Base-by-base conservation (phyloP, 2,329 filamentous ascomycete genomes). In the Aspergillus fischeri region DNA sequence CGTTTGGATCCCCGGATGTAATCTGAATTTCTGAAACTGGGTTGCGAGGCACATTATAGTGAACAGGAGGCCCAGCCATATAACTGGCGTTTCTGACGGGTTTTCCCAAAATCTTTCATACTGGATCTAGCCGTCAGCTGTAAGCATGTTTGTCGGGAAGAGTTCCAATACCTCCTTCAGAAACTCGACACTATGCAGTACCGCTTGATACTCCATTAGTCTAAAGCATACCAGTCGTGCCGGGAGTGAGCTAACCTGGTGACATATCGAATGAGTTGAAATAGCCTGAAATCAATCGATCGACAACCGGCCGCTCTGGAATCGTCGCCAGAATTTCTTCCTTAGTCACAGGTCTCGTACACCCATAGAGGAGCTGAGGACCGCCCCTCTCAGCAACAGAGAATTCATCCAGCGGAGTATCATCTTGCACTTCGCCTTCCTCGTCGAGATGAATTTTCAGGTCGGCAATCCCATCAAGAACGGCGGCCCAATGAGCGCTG, bases 81-180 rank as follows among this genome's bases (percentile, higher is more conserved):
- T 52, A n/a, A 57, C 25, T 4, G 60, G 55, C 17, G 63, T 38
- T 17, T 44, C 56, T 6, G 20, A n/a, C 14, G 55, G 60, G n/a
- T 56, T 41, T 41, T 59, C 51, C 63, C 63, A 65, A 27, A 65
- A 63, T 52, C 52, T 57, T 24, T 59, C 61, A 42, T 65, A 63
- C 61, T 64, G 38, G 7, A 14, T 25, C 21, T 7, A 11, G 3
- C 20, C 8, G 51, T 48, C 48, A 42, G 38, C 20, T 8, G 14
- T 9, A 8, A 17, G 10, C 38, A 42, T 6, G 17, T 20, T 20
- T 4, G 38, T 44, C n/a, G 45, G 17, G 45, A 24, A 24, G 10
- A 27, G 10, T 42, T 42, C 56, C 42, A 17, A 42, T 48, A 59
- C 60, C 32, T 62, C 60, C 6, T 32, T 53, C 8, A 53, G 54